A percentile compares a stretch with the other conserved stretches of the same genome.
Conservation (phyloP, 2,329 filamentous ascomycete genomes). For the Fusarium lateritium region DNA sequence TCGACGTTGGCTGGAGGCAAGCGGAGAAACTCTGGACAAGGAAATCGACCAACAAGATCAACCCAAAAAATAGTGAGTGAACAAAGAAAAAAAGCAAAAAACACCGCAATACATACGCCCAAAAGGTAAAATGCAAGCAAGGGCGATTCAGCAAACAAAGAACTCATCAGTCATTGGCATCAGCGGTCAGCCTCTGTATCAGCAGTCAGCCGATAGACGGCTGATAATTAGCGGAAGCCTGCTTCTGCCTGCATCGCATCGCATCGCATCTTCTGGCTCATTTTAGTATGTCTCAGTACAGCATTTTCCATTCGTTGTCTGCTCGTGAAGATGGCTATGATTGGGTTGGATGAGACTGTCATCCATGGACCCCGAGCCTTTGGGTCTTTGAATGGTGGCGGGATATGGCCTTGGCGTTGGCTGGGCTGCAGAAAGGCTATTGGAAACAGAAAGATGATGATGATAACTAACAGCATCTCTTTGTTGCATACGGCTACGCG, state of each 20-base stretch:
- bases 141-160: conserved; percentile 24
- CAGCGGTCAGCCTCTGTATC: neutral
- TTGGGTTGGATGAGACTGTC: neutral
- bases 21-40: conserved; percentile 35
- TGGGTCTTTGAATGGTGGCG: neutral
- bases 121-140: neutral
- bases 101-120: neutral
- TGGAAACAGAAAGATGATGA: neutral
- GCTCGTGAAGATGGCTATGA: neutral
- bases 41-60: conserved; percentile 2
- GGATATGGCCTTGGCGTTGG: conserved; percentile 6
- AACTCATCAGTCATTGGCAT: neutral
- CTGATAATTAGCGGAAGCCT: conserved; percentile 15
- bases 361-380: neutral
- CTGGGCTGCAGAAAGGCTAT: neutral
- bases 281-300: conserved; percentile 6
- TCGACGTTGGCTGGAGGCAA: conserved; percentile 25
- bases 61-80: conserved; percentile 5
- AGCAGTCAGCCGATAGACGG: conserved; percentile 32
- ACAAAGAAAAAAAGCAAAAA: conserved; percentile 6
- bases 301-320: conserved; percentile 7
- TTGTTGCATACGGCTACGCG: neutral
- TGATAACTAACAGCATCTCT: neutral
- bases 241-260: conserved; percentile 1
- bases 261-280: neutral